Conservation (phyloP, 1,284 basidiomycete species). For the Ustilago sp. region DNA sequence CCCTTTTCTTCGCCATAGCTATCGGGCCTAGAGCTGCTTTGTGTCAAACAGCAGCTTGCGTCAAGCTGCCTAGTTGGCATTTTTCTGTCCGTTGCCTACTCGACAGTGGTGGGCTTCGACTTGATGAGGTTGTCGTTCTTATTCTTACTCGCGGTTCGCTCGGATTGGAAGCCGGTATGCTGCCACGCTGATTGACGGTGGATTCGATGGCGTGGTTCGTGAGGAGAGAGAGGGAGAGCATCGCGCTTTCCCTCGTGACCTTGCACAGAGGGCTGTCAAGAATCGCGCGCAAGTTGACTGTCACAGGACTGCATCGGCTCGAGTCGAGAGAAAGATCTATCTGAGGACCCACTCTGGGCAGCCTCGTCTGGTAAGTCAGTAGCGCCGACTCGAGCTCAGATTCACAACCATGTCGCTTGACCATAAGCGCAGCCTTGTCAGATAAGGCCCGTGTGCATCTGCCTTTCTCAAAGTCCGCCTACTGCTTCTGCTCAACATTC, state of each 20-base stretch:
- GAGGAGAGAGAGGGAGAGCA: neutral
- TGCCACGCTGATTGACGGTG: neutral
- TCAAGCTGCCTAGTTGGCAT: neutral
- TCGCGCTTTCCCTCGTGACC: conserved; percentile 16
- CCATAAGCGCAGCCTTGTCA: neutral
- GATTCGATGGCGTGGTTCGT: neutral
- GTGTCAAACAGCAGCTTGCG: too few species aligned
- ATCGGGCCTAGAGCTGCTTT: too few species aligned
- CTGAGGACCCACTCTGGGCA: neutral
- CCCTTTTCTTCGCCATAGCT: neutral
- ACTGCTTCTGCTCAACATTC: too few species aligned
- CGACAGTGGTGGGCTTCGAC: too few species aligned
- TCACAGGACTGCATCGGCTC: neutral
- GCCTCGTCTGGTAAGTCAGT: neutral
- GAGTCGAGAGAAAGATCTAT: too few species aligned
- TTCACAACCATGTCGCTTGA: neutral
- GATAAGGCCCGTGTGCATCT: neutral
- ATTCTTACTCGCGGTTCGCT: too few species aligned
- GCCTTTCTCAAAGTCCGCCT: conserved; percentile 1
- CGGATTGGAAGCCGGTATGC: neutral
- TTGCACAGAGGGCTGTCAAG: conserved; percentile 5
- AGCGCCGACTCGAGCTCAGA: neutral
- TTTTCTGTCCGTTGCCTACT: neutral
- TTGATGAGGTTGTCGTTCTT: too few species aligned
- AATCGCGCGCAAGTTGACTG: neutral